Conservation (phyloP, 345 rosid species). For the Gossypioides kirkii region DNA sequence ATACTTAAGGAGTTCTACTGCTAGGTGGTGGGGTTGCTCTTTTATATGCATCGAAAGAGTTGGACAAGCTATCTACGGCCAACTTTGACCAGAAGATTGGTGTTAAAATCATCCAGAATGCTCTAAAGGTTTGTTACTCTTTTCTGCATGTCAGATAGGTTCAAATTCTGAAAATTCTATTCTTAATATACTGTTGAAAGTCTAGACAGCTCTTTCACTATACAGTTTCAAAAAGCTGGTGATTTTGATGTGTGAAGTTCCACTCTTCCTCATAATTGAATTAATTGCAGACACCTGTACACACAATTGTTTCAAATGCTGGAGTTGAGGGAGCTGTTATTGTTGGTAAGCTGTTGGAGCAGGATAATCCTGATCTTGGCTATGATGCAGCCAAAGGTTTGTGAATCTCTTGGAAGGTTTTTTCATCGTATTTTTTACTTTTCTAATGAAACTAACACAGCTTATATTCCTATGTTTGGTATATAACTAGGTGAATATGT, state of each 20-base stretch:
- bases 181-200: not conserved
- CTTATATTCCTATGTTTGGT: not conserved
- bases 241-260: not conserved
- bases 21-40: slow-evolving; percentile 97
- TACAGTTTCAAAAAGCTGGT: slow-evolving; percentile 2
- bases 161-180: not conserved
- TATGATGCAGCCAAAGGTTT: slow-evolving; percentile 97
- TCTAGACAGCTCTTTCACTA: not conserved
- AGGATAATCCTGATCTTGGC: slow-evolving; percentile 76
- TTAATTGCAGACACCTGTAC: slow-evolving; percentile 65
- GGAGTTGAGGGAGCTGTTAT: slow-evolving; percentile 98
- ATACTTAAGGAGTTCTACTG: not conserved
- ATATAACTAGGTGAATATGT: slow-evolving; percentile 68
- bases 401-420: slow-evolving; percentile 8
- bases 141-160: not conserved
- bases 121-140: slow-evolving; percentile 60
- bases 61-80: slow-evolving; percentile 78
- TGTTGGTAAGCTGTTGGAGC: slow-evolving; percentile 91
- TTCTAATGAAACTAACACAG: not conserved
- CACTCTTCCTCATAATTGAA: not conserved
- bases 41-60: slow-evolving; percentile 78
- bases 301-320: slow-evolving; percentile 79
- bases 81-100: slow-evolving; percentile 94
- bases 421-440: not conserved
- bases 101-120: slow-evolving; percentile 93